These are phyloP conservation scores for Stylosanthes scabra DNA, from an alignment of 331 rosid genomes.

Conservation along the genomic window DNA sequence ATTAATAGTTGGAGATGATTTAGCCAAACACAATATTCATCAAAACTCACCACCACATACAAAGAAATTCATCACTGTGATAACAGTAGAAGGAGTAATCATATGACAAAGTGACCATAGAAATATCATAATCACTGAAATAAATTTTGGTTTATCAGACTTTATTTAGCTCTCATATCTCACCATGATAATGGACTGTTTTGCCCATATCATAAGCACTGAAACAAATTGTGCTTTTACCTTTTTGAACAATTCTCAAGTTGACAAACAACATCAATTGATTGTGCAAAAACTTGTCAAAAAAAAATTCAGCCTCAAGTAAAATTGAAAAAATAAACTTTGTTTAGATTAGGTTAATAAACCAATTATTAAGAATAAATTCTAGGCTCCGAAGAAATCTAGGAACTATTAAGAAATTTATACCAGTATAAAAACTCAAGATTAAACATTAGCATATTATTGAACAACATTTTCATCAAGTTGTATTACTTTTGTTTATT, in stretches of 20 bases:
- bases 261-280: conserved; percentile 90
- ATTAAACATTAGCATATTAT: too few relatives aligned
- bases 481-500: background rate
- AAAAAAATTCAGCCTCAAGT: conserved; percentile 24
- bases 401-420: too few relatives aligned
- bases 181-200: conserved; percentile 1
- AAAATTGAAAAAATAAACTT: conserved; percentile 8
- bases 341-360: background rate
- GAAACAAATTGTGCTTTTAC: conserved; percentile 34
- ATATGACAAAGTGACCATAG: conserved; percentile 10
- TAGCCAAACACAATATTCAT: conserved; percentile 23
- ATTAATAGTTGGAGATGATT: background rate
- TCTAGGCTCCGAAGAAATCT: too few relatives aligned
- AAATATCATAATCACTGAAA: conserved; percentile 1
- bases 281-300: conserved; percentile 77
- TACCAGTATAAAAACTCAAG: too few relatives aligned
- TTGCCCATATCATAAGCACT: conserved; percentile 1
- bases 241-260: conserved; percentile 60
- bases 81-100: background rate
- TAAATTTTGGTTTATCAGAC: background rate
- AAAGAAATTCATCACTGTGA: background rate
- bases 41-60: conserved; percentile 12
- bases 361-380: background rate
- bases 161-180: conserved; percentile 1
- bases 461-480: background rate